These are phyloP conservation scores for Irpex lacteus DNA, from an alignment of 1,284 basidiomycete genomes.

Conservation along the genomic window DNA sequence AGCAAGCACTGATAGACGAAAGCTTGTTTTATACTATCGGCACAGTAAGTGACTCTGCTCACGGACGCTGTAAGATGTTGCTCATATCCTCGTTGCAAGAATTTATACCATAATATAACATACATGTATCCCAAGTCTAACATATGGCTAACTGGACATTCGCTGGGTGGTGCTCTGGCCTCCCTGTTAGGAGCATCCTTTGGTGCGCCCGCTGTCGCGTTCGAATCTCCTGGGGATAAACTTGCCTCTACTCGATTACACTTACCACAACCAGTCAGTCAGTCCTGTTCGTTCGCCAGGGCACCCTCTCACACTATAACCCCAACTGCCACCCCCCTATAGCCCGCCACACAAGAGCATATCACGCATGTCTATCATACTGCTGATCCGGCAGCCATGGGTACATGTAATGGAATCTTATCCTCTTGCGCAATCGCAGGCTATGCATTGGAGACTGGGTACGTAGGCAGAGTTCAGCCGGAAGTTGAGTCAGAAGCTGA, in stretches of 20 bases:
- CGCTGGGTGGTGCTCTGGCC: slow-evolving; percentile 81
- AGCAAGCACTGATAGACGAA: slow-evolving; percentile 76
- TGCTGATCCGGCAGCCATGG: slow-evolving; percentile 84
- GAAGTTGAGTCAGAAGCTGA: neutral
- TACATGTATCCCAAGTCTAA: slow-evolving; percentile 91
- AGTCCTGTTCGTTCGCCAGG: neutral
- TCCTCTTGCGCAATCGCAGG: slow-evolving; percentile 72
- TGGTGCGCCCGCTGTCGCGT: slow-evolving; percentile 85
- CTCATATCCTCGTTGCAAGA: slow-evolving; percentile 39
- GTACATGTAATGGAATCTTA: slow-evolving; percentile 72
- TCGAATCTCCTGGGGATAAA: slow-evolving; percentile 90
- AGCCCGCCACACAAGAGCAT: slow-evolving; percentile 68
- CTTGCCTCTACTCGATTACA: slow-evolving; percentile 88
- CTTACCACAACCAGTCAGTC: slow-evolving; percentile 73
- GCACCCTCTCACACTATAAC: neutral
- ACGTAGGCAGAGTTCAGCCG: slow-evolving; percentile 18
- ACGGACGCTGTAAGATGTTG: neutral
- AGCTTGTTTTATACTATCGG: slow-evolving; percentile 88
- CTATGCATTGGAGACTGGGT: slow-evolving; percentile 76
- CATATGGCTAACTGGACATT: slow-evolving; percentile 91
- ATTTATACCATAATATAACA: slow-evolving; percentile 91
- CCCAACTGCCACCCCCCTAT: neutral
- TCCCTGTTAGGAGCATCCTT: slow-evolving; percentile 88
- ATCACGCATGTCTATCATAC: slow-evolving; percentile 85
- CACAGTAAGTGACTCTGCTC: slow-evolving; percentile 47